phyloP scores from a whole-genome alignment of 2,329 filamentous ascomycete genomes.

The Monilinia fructicola region DNA sequence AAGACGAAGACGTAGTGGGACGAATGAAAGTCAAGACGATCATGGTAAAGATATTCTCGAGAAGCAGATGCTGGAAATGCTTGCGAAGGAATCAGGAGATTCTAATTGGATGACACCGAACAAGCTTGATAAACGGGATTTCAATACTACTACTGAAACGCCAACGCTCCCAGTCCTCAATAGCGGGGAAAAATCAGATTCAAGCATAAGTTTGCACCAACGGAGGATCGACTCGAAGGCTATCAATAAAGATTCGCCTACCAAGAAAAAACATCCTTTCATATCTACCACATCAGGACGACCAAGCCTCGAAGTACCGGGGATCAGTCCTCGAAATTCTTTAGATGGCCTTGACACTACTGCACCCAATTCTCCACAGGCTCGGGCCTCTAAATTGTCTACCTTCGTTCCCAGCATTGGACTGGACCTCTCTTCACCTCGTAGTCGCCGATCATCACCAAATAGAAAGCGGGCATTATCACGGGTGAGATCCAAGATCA shows the following conservation, averaged over 20 bases:
- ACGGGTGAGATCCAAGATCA: slow-evolving; percentile 44
- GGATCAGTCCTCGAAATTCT: slow-evolving; percentile 42
- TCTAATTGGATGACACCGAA: slow-evolving; percentile 22
- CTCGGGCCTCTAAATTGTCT: slow-evolving; percentile 28
- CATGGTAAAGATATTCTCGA: slow-evolving; percentile 55
- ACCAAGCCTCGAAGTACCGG: slow-evolving; percentile 51
- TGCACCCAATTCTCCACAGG: slow-evolving; percentile 40
- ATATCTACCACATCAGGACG: slow-evolving; percentile 33
- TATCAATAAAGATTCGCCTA: slow-evolving; percentile 25
- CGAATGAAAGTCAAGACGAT: slow-evolving; percentile 47
- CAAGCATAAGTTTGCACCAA: slow-evolving; percentile 26
- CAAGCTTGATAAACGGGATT: slow-evolving; percentile 26
- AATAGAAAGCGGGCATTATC: slow-evolving; percentile 54
- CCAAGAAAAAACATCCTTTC: slow-evolving; percentile 29
- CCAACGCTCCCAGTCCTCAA: slow-evolving; percentile 25
- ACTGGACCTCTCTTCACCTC: slow-evolving; percentile 61
- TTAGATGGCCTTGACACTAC: slow-evolving; percentile 48
- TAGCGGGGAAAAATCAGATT: slow-evolving; percentile 26
- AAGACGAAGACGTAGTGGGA: slow-evolving; percentile 47
- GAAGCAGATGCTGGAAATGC: slow-evolving; percentile 62
- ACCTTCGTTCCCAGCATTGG: slow-evolving; percentile 55
- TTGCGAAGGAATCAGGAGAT: slow-evolving; percentile 52
- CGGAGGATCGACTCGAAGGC: slow-evolving; percentile 32
- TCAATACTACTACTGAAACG: slow-evolving; percentile 27
- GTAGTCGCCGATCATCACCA: slow-evolving; percentile 64